phyloP scores from a whole-genome alignment of 2,329 filamentous ascomycete genomes.

The Clonostachys chloroleuca region DNA sequence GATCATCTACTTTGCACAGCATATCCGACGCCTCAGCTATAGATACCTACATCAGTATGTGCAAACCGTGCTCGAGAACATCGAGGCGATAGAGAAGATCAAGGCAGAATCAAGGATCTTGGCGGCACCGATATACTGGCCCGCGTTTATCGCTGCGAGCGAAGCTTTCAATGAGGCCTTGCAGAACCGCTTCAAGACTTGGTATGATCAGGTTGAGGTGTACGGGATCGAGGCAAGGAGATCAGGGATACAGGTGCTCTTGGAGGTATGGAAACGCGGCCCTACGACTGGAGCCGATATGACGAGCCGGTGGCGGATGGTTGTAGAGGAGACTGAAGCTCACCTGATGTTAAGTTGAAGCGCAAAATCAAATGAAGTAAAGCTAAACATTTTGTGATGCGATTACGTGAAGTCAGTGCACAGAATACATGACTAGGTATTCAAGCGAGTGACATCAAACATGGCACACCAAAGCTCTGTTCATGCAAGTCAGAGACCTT shows the following conservation, averaged over 20 bases:
- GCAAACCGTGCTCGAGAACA: slow-evolving; percentile 7
- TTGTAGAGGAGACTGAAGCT: background rate
- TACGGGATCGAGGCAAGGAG: slow-evolving; percentile 14
- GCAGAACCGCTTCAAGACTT: slow-evolving; percentile 9
- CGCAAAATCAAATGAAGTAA: too few relatives aligned
- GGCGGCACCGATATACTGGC: slow-evolving; percentile 14
- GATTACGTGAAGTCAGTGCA: too few relatives aligned
- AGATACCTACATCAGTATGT: slow-evolving; percentile 10
- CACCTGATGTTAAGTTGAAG: background rate
- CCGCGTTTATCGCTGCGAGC: slow-evolving; percentile 12
- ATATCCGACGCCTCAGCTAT: slow-evolving; percentile 8
- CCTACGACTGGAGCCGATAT: background rate
- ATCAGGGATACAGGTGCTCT: slow-evolving; percentile 11
- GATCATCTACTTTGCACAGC: slow-evolving; percentile 15
- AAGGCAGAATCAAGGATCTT: slow-evolving; percentile 9
- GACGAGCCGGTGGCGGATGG: background rate
- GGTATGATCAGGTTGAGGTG: slow-evolving; percentile 8
- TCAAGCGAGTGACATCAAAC: too few relatives aligned
- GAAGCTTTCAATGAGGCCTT: slow-evolving; percentile 10
- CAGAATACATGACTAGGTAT: too few relatives aligned
- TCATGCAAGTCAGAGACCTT: too few relatives aligned
- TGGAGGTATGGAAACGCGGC: slow-evolving; percentile 9
- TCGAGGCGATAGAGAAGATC: slow-evolving; percentile 13
- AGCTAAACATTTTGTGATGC: too few relatives aligned
- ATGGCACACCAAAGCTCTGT: too few relatives aligned